Conservation (phyloP, 2,329 filamentous ascomycete genomes). For the Ophiostoma perfectum region DNA sequence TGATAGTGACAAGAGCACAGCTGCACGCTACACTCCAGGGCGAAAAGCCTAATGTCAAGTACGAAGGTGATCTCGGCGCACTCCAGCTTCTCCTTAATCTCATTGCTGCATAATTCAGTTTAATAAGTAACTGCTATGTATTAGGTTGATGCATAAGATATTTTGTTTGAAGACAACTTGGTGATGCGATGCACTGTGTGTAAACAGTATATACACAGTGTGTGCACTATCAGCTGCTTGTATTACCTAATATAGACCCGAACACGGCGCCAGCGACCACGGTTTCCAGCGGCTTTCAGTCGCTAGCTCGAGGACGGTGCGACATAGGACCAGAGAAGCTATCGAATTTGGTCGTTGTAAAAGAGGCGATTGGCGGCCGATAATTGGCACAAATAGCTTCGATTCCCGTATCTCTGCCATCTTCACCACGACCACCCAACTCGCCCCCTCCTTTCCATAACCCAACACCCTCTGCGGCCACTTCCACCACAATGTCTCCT, state of each 20-base stretch:
- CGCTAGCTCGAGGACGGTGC: slow-evolving; percentile 11
- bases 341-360: not conserved
- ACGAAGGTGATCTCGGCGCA: not conserved
- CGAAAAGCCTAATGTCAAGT: not conserved
- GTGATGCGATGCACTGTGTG: not conserved
- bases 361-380: slow-evolving; percentile 1
- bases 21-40: not conserved
- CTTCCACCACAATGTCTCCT: slow-evolving; percentile 23
- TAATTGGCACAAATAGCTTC: slow-evolving; percentile 2
- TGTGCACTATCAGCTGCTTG: not conserved
- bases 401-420: not conserved
- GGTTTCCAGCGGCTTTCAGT: slow-evolving; percentile 16
- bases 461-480: not conserved
- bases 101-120: not conserved
- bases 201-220: not conserved
- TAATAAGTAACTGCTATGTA: not conserved
- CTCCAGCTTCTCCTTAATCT: slow-evolving; percentile 2
- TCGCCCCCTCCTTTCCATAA: not conserved
- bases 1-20: not conserved
- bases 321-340: slow-evolving; percentile 3
- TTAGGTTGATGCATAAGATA: too few relatives aligned
- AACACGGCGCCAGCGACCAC: not conserved
- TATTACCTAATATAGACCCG: slow-evolving; percentile 5
- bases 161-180: too few relatives aligned
- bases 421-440: not conserved